Base-by-base conservation (phyloP, 352 stramenopile species). In the Phytophthora palmivora region DNA sequence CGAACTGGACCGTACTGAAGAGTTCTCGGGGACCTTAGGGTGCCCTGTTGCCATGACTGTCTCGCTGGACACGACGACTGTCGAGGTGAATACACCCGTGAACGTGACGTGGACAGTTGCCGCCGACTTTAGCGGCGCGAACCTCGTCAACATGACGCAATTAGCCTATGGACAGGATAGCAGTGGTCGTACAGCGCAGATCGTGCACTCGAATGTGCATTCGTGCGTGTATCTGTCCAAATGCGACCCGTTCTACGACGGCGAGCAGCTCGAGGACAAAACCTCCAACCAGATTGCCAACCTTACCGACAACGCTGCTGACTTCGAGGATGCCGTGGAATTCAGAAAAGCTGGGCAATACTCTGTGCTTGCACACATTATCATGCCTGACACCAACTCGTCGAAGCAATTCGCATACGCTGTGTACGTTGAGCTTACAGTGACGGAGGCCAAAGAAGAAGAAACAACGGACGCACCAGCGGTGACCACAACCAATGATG, bases 191-290 rank as follows among this genome's bases (percentile, higher is more conserved):
- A 60, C 58, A n/a, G 73, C 76, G 28, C 78, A 88, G 54, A 88
- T 88, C 49, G 76, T 88, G 53, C 78, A 88, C 72, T 88, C 78
- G 15, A 88, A 88, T 43, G 58, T 88, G 34, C 78, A 88, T 65
- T 84, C 78, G 32, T 88, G 78, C 59, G 58, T 74, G 26, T 84
- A 67, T 26, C 71, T 66, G 50, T 76, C 76, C 6, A 71, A 71
- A 30, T 88, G 78, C 48, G 76, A 88, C 58, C 78, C 78, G 49
- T 88, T 88, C 52, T 64, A 58, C 45, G 71, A 88, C 45, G 78
- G 78, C 30, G 18, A 74, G 26, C 49, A 81, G 56, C 66, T 86
- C 15, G 59, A 78, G 43, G 68, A 85, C 74, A 86, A 86, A 56
- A 88, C 78, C 4, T 50, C 63, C 11, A 88, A 86, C 51, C 48